Conservation (phyloP, 2,329 filamentous ascomycete genomes). For the Fusarium tricinctum region DNA sequence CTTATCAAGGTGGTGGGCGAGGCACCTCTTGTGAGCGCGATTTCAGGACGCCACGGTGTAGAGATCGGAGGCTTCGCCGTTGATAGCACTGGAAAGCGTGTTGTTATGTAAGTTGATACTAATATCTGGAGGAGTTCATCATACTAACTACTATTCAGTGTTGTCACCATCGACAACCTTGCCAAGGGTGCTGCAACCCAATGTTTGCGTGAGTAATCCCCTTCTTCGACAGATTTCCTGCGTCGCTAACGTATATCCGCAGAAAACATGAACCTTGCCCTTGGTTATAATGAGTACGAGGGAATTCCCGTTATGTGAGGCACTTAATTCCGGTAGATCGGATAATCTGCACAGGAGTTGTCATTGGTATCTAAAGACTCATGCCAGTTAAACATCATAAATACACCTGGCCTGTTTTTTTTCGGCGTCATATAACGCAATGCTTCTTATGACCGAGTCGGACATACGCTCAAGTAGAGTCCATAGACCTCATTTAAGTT, state of each 20-base stretch:
- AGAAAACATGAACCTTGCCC: constrained; percentile 95
- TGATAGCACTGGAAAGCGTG: constrained; percentile 85
- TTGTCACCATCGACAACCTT: constrained; percentile 17
- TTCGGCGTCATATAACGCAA: background rate
- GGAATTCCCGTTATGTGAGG: constrained; percentile 73
- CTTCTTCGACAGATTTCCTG: no score
- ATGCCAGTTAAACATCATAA: background rate
- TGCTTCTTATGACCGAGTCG: background rate
- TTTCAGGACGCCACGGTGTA: constrained; percentile 84
- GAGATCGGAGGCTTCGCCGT: constrained; percentile 98
- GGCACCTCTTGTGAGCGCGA: constrained; percentile 10
- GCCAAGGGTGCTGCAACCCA: constrained; percentile 25
- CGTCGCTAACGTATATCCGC: constrained; percentile 14
- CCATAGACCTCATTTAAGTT: background rate
- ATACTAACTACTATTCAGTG: constrained; percentile 26
- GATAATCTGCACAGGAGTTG: background rate
- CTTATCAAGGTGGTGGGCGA: constrained; percentile 94
- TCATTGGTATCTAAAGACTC: background rate
- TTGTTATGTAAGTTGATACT: constrained; percentile 72
- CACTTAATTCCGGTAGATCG: background rate
- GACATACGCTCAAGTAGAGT: background rate
- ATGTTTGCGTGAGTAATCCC: constrained; percentile 14
- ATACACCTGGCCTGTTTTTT: background rate
- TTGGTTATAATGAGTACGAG: constrained; percentile 90
- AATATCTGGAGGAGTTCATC: background rate